Evolutionary conservation across 108 stramenopile species (phyloP).

Genomic region (Phaeodactylum tricornutum): DNA sequence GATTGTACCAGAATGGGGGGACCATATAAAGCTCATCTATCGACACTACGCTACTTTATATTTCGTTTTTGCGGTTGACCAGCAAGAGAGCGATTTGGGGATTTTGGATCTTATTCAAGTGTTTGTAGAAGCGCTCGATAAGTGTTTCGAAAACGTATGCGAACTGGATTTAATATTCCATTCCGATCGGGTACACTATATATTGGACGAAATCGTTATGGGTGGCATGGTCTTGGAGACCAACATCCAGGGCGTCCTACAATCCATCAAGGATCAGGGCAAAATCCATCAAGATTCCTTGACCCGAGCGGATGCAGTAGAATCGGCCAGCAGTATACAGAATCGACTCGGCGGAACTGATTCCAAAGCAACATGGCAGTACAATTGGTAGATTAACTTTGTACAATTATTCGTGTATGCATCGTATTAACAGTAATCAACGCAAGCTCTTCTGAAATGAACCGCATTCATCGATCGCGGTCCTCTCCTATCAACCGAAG

Average conservation of each 20-base stretch:
- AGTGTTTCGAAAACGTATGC: constrained; percentile 99
- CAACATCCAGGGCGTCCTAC: constrained; percentile 85
- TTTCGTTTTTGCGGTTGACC: constrained; percentile 97
- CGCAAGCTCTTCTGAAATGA: no score
- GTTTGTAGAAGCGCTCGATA: constrained; percentile 98
- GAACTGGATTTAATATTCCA: constrained; percentile 99
- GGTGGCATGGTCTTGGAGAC: constrained; percentile 99
- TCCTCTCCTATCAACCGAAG: constrained; percentile 74
- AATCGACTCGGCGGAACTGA: constrained; percentile 20
- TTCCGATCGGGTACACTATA: constrained; percentile 87
- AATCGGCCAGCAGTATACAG: constrained; percentile 28
- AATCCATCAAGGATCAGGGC: constrained; percentile 90
- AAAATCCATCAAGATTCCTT: constrained; percentile 76
- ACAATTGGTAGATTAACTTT: no score
- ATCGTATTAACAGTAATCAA: no score
- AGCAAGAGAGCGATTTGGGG: constrained; percentile 97
- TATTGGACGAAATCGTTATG: constrained; percentile 98
- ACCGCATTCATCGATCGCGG: no score
- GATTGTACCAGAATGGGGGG: constrained; percentile 93
- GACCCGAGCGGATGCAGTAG: constrained; percentile 37
- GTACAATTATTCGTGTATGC: no score
- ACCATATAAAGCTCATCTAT: constrained; percentile 96
- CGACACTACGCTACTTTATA: constrained; percentile 99
- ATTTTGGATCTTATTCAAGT: constrained; percentile 99
- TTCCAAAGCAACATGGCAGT: constrained; percentile 14